Percentiles rank a stretch among this genome's conserved stretches.
These are phyloP conservation scores for Arthrobotrys sinensis DNA, from an alignment of 2,329 filamentous ascomycete species.

Conservation along the genomic window DNA sequence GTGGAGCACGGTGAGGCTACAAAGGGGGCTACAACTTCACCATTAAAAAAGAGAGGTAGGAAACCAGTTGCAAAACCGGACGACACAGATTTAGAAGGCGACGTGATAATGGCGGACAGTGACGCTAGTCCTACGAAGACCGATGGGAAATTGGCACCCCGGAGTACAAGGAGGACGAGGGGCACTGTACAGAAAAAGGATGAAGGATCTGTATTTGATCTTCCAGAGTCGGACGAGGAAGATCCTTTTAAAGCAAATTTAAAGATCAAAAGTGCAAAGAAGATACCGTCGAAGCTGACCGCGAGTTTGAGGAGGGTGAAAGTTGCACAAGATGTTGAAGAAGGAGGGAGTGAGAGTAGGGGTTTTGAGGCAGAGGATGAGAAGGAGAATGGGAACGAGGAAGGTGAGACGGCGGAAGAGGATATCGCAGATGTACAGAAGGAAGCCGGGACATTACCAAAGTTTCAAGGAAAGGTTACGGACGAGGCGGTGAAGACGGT, in stretches of 20 bases:
- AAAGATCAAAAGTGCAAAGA: slow-evolving; percentile 37
- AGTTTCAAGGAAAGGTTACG: slow-evolving; percentile 55
- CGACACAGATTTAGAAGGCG: slow-evolving; percentile 58
- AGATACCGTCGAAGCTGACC: slow-evolving; percentile 52
- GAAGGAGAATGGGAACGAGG: slow-evolving; percentile 41
- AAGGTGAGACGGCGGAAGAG: slow-evolving; percentile 21
- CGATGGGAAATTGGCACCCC: slow-evolving; percentile 29
- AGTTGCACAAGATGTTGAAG: slow-evolving; percentile 20
- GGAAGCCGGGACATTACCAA: slow-evolving; percentile 10
- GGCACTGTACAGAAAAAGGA: slow-evolving; percentile 58
- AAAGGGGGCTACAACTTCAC: slow-evolving; percentile 5
- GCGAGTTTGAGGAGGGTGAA: slow-evolving; percentile 45
- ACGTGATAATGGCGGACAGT: slow-evolving; percentile 61
- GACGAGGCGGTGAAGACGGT: slow-evolving; percentile 61
- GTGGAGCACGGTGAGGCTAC: slow-evolving; percentile 29
- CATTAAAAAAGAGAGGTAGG: slow-evolving; percentile 31
- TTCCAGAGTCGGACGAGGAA: slow-evolving; percentile 55
- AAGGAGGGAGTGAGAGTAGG: slow-evolving; percentile 47
- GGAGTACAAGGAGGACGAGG: slow-evolving; percentile 44
- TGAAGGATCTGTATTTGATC: slow-evolving; percentile 49
- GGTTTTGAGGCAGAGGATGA: slow-evolving; percentile 38
- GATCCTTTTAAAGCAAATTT: slow-evolving; percentile 33
- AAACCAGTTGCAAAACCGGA: slow-evolving; percentile 36
- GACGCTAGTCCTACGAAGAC: slow-evolving; percentile 36
- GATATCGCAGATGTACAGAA: slow-evolving; percentile 23